Conservation (phyloP, 2,329 filamentous ascomycete species). For the Elsinoe ampelina region DNA sequence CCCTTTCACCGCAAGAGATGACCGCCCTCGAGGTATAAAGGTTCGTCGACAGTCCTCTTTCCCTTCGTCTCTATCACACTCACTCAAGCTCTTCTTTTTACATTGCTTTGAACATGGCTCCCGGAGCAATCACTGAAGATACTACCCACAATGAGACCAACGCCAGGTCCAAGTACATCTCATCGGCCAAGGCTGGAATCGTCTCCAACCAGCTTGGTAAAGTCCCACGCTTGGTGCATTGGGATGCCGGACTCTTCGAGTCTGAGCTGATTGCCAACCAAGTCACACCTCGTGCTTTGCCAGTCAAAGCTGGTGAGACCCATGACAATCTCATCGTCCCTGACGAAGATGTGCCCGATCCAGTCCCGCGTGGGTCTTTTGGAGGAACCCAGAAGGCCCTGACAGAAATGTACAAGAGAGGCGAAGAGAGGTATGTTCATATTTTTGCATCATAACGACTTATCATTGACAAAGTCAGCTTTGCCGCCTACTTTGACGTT, state of each 20-base stretch:
- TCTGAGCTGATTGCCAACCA: conserved; percentile 16
- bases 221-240: background rate
- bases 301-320: conserved; percentile 15
- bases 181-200: background rate
- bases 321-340: conserved; percentile 17
- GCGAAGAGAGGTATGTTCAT: conserved; percentile 18
- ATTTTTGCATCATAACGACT: too few species aligned
- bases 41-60: background rate
- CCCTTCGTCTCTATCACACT: background rate
- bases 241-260: conserved; percentile 19
- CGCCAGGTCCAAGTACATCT: conserved; percentile 1
- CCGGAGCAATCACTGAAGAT: background rate
- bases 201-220: background rate
- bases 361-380: conserved; percentile 17
- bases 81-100: background rate
- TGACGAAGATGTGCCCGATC: conserved; percentile 14
- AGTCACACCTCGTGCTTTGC: conserved; percentile 13
- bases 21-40: background rate
- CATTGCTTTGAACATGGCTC: background rate
- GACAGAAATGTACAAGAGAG: conserved; percentile 19
- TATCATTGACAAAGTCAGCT: background rate
- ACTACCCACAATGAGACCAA: background rate
- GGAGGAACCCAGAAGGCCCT: conserved; percentile 19
- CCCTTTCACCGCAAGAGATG: background rate
- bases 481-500: conserved; percentile 18